These are phyloP conservation scores for Colletotrichum costaricense DNA, from an alignment of 2,329 filamentous ascomycete species.

Conservation along the genomic window DNA sequence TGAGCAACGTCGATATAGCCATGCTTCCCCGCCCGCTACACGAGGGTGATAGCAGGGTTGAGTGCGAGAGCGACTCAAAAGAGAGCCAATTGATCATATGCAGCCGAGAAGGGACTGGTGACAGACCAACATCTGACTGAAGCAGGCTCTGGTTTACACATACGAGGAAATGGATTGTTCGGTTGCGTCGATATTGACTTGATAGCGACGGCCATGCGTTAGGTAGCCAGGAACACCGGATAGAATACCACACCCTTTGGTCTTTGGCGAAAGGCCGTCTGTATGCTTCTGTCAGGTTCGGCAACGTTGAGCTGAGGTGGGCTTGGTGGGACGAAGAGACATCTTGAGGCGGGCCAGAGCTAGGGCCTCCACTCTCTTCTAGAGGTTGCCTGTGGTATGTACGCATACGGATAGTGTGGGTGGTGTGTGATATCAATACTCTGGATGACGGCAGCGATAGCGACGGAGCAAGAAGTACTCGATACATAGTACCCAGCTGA, in stretches of 20 bases:
- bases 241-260: constrained; percentile 23
- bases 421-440: background rate
- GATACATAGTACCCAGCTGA: background rate
- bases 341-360: background rate
- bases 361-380: background rate
- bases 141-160: constrained; percentile 9
- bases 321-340: constrained; percentile 1
- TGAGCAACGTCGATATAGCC: background rate
- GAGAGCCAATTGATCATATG: constrained; percentile 20
- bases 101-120: constrained; percentile 14
- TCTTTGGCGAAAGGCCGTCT: background rate
- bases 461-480: background rate
- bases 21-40: constrained; percentile 1
- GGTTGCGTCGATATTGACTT: constrained; percentile 18
- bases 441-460: background rate
- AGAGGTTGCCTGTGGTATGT: background rate
- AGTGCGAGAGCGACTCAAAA: constrained; percentile 15
- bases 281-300: constrained; percentile 12
- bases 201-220: constrained; percentile 14
- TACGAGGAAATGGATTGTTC: constrained; percentile 21
- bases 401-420: background rate
- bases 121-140: background rate
- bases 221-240: constrained; percentile 31
- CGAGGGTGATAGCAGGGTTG: constrained; percentile 17
- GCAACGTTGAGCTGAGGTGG: background rate